Evolutionary conservation across 352 stramenopile genomes (phyloP), one percentile per base, ranked within the genome.

Genomic region (Thalassiosira exigua): DNA sequence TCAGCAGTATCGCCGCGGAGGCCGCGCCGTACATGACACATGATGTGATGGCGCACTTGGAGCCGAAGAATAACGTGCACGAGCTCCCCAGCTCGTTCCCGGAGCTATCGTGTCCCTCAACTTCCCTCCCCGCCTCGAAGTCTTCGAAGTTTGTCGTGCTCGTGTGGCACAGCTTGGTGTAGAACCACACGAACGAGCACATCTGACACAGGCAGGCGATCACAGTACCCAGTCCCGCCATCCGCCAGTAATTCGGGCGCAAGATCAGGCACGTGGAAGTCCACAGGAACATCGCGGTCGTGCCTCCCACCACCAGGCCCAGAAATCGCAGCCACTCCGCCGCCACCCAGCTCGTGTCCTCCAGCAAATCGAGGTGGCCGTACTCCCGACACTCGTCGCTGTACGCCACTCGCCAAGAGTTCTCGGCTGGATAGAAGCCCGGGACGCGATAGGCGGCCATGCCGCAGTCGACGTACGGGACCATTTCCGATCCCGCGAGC

Each of bases 11-110:
- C 1, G 68, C 5, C 0, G 71, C 3, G 5, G 65, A 56, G 26
- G 73, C 36, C 21, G 59, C 19, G 19, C 58, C 50, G 24, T 46
- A 82, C 21, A 82, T 39, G 44, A 54, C 51, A 12, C 26, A 46
- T n/a, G 73, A 75, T 50, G 73, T 32, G 33, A 82, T 82, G 4
- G 65, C 21, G 52, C 73, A 82, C 67, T 60, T 82, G 21, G 73
- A 82, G n/a, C 65, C 73, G 57, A 72, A 82, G n/a, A 73, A 82
- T 29, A 76, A 48, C 7, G 57, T 36, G 42, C 73, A 82, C 19
- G 64, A 72, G 22, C 57, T 82, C 32, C 64, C 19, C n/a, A n/a
- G n/a, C n/a, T n/a, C n/a, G 44, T 51, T 22, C 14, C 1, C 11
- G 39, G 26, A 14, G 26, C 7, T 11, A 9, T 27, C 29, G n/a